Conservation (phyloP, 2,329 filamentous ascomycete genomes). For the Claviceps citrina region DNA sequence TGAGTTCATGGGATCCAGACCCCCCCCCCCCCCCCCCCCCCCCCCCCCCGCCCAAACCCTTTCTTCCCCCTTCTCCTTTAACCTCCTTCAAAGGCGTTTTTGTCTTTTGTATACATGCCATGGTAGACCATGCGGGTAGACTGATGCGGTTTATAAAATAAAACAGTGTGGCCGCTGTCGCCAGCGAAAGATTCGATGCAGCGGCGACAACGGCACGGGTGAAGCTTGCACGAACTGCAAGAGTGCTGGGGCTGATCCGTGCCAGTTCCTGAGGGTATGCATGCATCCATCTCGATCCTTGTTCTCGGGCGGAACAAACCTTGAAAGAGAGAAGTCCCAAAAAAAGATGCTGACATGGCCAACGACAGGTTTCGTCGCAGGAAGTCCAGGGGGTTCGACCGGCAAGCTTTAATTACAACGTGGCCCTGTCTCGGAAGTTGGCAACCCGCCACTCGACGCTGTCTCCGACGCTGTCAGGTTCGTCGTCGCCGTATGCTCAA, state of each 20-base stretch:
- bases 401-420: slow-evolving; percentile 15
- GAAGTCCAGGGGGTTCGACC: slow-evolving; percentile 15
- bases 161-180: slow-evolving; percentile 72
- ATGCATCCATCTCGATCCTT: background rate
- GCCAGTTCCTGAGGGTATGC: slow-evolving; percentile 66
- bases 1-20: slow-evolving; percentile 22
- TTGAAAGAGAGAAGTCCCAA: background rate
- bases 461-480: slow-evolving; percentile 1
- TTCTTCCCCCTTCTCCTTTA: no score
- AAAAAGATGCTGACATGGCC: background rate
- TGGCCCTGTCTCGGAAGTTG: slow-evolving; percentile 18
- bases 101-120: no score
- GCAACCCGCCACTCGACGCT: slow-evolving; percentile 13
- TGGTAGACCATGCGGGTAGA: no score
- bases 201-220: slow-evolving; percentile 66
- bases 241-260: slow-evolving; percentile 52
- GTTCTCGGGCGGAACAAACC: background rate
- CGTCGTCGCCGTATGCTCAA: slow-evolving; percentile 1
- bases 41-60: no score
- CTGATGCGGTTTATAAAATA: no score
- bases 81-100: no score
- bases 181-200: slow-evolving; percentile 89
- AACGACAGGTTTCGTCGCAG: slow-evolving; percentile 16
- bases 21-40: no score
- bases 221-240: slow-evolving; percentile 71